Conservation (phyloP, 257 asterid genomes). For the Forsythia viridissima region DNA sequence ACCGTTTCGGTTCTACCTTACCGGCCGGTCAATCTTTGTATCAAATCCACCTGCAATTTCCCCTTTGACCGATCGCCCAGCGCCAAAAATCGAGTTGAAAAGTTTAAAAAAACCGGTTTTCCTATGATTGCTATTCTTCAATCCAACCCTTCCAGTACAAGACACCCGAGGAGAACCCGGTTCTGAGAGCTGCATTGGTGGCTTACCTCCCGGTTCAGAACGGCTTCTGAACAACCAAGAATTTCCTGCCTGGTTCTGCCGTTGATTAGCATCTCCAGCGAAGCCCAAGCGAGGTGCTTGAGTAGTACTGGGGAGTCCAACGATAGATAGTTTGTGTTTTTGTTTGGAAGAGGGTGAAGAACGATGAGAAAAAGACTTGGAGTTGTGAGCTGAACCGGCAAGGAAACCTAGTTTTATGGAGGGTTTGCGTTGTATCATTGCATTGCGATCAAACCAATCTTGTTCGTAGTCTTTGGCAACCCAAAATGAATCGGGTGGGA, state of each 20-base stretch:
- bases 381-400: conserved; percentile 22
- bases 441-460: conserved; percentile 59
- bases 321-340: conserved; percentile 28
- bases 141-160: conserved; percentile 50
- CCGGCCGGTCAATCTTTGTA: conserved; percentile 6
- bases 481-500: conserved; percentile 68
- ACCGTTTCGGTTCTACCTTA: conserved; percentile 18
- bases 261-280: conserved; percentile 23
- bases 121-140: conserved; percentile 25
- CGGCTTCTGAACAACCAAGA: conserved; percentile 41
- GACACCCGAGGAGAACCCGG: conserved; percentile 56
- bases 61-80: conserved; percentile 24
- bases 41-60: background rate
- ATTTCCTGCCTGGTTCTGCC: conserved; percentile 32
- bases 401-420: conserved; percentile 46
- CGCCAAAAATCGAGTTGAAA: conserved; percentile 34
- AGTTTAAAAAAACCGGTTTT: conserved; percentile 51
- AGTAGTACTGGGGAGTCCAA: conserved; percentile 39
- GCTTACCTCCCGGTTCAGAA: conserved; percentile 47
- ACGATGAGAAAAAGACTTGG: conserved; percentile 34
- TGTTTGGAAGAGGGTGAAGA: conserved; percentile 18
- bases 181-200: conserved; percentile 22
- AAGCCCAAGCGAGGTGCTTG: conserved; percentile 24
- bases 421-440: conserved; percentile 56
- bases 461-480: conserved; percentile 45